Conservation (phyloP, 2,329 filamentous ascomycete genomes). For the Colletotrichum musae region DNA sequence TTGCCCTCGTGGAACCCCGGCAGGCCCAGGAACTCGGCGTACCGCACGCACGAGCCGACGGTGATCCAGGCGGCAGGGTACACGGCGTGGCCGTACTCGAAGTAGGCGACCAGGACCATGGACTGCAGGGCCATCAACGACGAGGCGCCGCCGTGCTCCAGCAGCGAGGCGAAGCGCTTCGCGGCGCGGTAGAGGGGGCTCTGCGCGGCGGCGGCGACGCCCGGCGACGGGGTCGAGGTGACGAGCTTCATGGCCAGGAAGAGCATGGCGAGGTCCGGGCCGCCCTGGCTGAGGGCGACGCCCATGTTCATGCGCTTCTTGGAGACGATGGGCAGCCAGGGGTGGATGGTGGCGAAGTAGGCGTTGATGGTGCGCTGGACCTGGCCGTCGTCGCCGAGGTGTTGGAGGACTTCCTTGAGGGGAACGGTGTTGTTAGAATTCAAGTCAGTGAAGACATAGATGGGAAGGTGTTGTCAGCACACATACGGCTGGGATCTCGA, state of each 20-base stretch:
- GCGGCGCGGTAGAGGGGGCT: constrained; percentile 58
- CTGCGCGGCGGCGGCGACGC: constrained; percentile 51
- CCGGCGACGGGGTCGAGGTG: constrained; percentile 52
- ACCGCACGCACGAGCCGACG: constrained; percentile 59
- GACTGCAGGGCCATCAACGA: constrained; percentile 62
- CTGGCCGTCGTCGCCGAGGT: constrained; percentile 54
- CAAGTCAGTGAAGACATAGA: background rate
- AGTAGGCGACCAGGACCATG: constrained; percentile 60
- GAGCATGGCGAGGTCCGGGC: constrained; percentile 61
- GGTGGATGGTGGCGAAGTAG: constrained; percentile 62
- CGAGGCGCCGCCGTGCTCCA: constrained; percentile 59
- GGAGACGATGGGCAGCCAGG: constrained; percentile 64
- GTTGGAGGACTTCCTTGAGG: constrained; percentile 54
- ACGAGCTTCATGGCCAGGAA: constrained; percentile 65
- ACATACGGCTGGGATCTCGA: constrained; percentile 56
- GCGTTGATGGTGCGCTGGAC: constrained; percentile 55
- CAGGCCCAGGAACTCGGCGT: constrained; percentile 61
- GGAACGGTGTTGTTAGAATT: background rate
- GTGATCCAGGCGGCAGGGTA: constrained; percentile 66
- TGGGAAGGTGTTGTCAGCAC: background rate
- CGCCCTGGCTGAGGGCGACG: constrained; percentile 58
- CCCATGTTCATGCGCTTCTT: constrained; percentile 60
- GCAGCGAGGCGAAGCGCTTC: constrained; percentile 57
- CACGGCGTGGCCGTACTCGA: constrained; percentile 64
- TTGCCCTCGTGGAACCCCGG: constrained; percentile 52